Base-by-base conservation (phyloP, 2,329 filamentous ascomycete genomes). In the Penicillium sp. region DNA sequence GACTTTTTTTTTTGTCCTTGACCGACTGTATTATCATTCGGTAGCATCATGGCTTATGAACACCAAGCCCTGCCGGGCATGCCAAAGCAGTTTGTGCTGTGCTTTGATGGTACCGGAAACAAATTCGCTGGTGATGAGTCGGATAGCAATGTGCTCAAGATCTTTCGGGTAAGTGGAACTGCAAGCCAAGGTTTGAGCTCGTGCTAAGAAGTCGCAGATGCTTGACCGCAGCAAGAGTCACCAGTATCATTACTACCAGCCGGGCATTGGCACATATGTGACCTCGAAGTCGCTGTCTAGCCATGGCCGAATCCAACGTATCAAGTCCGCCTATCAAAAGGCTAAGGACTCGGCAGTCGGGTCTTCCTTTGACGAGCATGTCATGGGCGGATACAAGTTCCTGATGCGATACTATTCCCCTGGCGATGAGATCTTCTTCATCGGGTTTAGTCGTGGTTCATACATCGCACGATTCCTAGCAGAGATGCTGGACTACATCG, bases 401-500 rank as follows among this genome's bases (percentile, higher is more conserved):
- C 78, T 91, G 45, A 90, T 91, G 87, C 82, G 86, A 19, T 89
- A 87, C 70, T 90, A 90, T 69, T 79, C 80, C 44, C 81, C 83
- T 0, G 79, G 79, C 11, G 77, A 81, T 58, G 76, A 80, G 54
- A 88, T 90, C 36, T 90, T 86, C 69, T 84, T 90, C 74, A 90
- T 90, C 58, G 88, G 88, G 0, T 91, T 91, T 74, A 88, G 84
- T 43, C 83, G 88, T 21, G 88, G 88, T 19, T 82, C 87, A 1
- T 91, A 91, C 66, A 88, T 89, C 43, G 88, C 88, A 0, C 84
- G 88, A 3, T 91, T 91, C 66, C 75, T 91, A 0, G 89, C 90
- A 0, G 90, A 94, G 68, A 93, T 93, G 90, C 81, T 94, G 7
- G 90, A 94, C 67, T 87, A 90, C 64, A 86, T 94, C 53, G 91